A percentile compares a stretch with the other conserved stretches of the same genome.
Conservation (phyloP, 2,329 filamentous ascomycete species). For the Graphilbum sp. region DNA sequence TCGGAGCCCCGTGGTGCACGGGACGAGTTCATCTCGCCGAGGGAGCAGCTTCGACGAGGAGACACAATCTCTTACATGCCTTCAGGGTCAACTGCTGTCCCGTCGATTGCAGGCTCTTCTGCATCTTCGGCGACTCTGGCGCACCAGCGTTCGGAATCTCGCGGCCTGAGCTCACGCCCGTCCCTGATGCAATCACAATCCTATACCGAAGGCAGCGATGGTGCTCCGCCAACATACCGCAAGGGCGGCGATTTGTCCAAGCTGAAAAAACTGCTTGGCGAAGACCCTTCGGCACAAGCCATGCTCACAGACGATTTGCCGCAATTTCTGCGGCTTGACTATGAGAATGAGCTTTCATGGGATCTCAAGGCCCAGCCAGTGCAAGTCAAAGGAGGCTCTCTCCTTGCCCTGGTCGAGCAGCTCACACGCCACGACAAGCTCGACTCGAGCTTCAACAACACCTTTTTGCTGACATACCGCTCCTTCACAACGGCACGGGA, state of each 20-base stretch:
- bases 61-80: slow-evolving; percentile 38
- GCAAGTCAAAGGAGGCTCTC: slow-evolving; percentile 72
- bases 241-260: slow-evolving; percentile 48
- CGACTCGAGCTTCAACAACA: slow-evolving; percentile 92
- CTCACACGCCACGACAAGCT: slow-evolving; percentile 90
- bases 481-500: slow-evolving; percentile 87
- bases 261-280: slow-evolving; percentile 49
- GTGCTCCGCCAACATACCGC: slow-evolving; percentile 29
- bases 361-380: slow-evolving; percentile 65
- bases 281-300: slow-evolving; percentile 38
- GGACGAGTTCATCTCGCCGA: slow-evolving; percentile 26
- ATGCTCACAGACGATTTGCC: slow-evolving; percentile 56
- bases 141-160: slow-evolving; percentile 44
- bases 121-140: slow-evolving; percentile 8
- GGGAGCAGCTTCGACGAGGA: slow-evolving; percentile 37
- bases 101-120: background rate
- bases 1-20: slow-evolving; percentile 26
- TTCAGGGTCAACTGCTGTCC: slow-evolving; percentile 10
- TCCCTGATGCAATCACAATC: slow-evolving; percentile 40
- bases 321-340: slow-evolving; percentile 70
- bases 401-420: slow-evolving; percentile 83
- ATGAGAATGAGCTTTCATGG: slow-evolving; percentile 79
- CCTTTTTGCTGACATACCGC: slow-evolving; percentile 88
- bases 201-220: slow-evolving; percentile 42
- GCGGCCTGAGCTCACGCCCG: slow-evolving; percentile 25